Base-by-base conservation (phyloP, 2,329 filamentous ascomycete species). In the Aspergillus pseudoglaucus region DNA sequence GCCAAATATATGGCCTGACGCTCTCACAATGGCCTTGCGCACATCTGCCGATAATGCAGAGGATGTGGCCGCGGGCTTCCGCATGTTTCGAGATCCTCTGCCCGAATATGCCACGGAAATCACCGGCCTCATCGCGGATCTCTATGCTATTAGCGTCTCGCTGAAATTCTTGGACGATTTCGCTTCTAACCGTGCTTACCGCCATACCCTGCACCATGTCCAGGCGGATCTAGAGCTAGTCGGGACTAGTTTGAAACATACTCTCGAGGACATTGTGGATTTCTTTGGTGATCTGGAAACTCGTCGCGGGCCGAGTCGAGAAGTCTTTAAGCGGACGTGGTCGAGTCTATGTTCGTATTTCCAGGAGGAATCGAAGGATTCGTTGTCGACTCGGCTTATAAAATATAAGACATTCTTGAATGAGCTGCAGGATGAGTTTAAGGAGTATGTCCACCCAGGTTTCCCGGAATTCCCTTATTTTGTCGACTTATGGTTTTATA, bases 61-160 rank as follows among this genome's bases (percentile, higher is more conserved):
- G 59, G 75, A 80, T 43, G 72, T 76, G 53, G 77, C 76, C 44
- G 68, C 71, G 45, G 74, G 71, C 48, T 71, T 83, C 51, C 67
- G 68, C 51, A 58, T 65, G 38, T 79, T 81, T 60, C 65, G 76
- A 44, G 67, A 68, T 47, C 70, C 73, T 53, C 71, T 82, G 43
- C 73, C 76, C 6, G 69, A 77, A 45, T 65, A 75, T 55, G 68
- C 73, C 30, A 71, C 74, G 27, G 74, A 78, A 39, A 77, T 83
- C 55, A 78, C 77, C 20, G 68, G 68, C 27, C 62, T 77, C 23
- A 76, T 82, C 45, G 72, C 75, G 47, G 72, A 79, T 50, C 69
- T 82, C 20, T 80, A 77, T 58, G 70, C 71, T 45, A 75, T 82
- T 59, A 77, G 76, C 47, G 69, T 72, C 42, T 69, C 67, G 7